Base-by-base conservation (phyloP, 768 basidiomycete species). In the Xerocomellus amylosporus region DNA sequence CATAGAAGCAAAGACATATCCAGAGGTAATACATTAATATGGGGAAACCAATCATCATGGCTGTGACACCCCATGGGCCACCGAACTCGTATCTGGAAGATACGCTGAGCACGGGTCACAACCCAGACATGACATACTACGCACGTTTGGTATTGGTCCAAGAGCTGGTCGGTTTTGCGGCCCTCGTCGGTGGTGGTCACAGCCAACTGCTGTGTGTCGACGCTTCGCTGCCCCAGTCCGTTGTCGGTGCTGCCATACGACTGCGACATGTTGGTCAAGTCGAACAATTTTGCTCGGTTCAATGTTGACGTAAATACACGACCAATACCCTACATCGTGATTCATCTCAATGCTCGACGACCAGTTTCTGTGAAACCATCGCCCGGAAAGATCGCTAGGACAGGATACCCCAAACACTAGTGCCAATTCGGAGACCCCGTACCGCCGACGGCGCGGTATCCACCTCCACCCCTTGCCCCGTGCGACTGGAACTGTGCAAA, bases 1-100 rank as follows among this genome's bases (percentile, higher is more conserved):
- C 88, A 67, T 98, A 94, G 72, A 95, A 96, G 85, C 88, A 92
- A 34, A 98, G 81, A 67, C 97, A 99, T 54, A 92, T 92, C 93
- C 93, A 98, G 58, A 98, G 82, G 75, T 98, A 99, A 72, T 97
- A 99, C 94, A 99, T 98, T 56, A 98, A 79, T 24, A 88, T 71
- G 0, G 97, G 97, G 68, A 99, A 99, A 44, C 89, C 87, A 19
- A 86, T 78, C 89, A 99, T 98, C 75, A 99, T 98, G 13, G 88
- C 89, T 10, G 84, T 71, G 26, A 95, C 93, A 42, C 96, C 97
- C 73, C 80, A 79, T 39, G 96, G 94, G 3, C 96, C 96, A 59
- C 97, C 96, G 65, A 99, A 99, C 71, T 99, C 95, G 75, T 90
- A 96, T 36, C 93, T 95, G 59, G 15, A 58, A 20, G 39, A 20